phyloP scores from a whole-genome alignment of 2,329 filamentous ascomycete species.

The Monilinia fructigena region DNA sequence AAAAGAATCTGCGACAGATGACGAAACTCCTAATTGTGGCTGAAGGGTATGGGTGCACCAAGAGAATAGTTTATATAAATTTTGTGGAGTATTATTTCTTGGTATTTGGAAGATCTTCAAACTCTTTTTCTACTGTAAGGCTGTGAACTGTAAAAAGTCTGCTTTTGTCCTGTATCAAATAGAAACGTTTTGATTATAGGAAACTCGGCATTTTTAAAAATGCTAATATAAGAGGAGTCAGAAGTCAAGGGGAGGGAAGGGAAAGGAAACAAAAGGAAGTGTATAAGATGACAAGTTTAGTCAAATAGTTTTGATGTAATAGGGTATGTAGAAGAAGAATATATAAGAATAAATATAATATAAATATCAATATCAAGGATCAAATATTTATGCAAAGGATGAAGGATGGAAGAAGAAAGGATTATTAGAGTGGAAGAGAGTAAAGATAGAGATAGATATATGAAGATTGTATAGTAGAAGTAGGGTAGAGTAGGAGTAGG shows the following conservation, averaged over 20 bases:
- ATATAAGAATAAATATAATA: neutral
- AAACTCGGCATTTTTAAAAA: no score
- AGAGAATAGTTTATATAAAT: constrained; percentile 1
- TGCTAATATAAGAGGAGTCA: neutral
- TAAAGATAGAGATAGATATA: no score
- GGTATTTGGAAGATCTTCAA: constrained; percentile 20
- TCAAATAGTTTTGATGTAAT: neutral
- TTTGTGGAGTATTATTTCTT: constrained; percentile 15
- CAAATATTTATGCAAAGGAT: no score
- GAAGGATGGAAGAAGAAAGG: no score
- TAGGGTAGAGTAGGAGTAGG: no score
- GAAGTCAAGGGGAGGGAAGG: neutral
- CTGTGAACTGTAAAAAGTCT: neutral
- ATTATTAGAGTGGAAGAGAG: no score
- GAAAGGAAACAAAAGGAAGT: neutral
- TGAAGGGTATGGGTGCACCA: constrained; percentile 1
- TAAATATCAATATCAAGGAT: no score
- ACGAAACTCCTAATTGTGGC: constrained; percentile 13
- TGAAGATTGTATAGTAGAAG: no score
- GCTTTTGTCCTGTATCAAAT: constrained; percentile 12
- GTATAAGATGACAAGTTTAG: constrained; percentile 1
- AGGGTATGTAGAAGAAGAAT: neutral
- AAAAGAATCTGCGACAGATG: constrained; percentile 13
- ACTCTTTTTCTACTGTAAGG: constrained; percentile 15
- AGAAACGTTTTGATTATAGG: neutral